Percentiles rank a stretch among this genome's conserved stretches.
phyloP scores from a whole-genome alignment of 1,284 basidiomycete species.

The Rhodotorula sp. region DNA sequence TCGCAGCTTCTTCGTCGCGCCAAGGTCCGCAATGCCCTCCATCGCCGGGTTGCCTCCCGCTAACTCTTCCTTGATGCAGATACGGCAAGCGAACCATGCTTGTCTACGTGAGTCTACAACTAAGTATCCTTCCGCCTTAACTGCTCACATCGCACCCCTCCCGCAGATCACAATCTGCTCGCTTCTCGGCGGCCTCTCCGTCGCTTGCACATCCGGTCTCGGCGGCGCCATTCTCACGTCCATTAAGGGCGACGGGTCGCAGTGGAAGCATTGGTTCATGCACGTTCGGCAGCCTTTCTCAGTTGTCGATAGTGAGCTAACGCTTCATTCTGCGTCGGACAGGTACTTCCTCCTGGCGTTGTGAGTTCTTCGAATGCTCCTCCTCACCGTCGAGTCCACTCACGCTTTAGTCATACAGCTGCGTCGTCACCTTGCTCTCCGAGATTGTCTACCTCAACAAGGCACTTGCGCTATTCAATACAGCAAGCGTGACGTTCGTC shows the following conservation, averaged over 20 bases:
- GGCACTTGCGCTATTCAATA: constrained; percentile 90
- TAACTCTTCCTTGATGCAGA: constrained; percentile 54
- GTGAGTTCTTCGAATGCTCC: not conserved
- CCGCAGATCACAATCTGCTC: constrained; percentile 65
- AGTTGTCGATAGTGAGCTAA: constrained; percentile 42
- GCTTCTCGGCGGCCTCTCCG: constrained; percentile 93
- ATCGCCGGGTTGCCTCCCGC: constrained; percentile 63
- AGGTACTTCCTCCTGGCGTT: constrained; percentile 59
- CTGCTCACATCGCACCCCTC: not conserved
- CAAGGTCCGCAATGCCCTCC: constrained; percentile 44
- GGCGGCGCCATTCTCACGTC: constrained; percentile 86
- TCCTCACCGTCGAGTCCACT: not conserved
- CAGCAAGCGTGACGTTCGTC: constrained; percentile 67
- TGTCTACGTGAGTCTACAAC: constrained; percentile 63
- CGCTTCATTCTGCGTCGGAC: not conserved
- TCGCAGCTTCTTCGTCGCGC: constrained; percentile 66
- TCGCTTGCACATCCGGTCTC: constrained; percentile 91
- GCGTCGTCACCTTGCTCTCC: constrained; percentile 71
- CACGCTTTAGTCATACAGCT: constrained; percentile 59
- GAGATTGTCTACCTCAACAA: constrained; percentile 97
- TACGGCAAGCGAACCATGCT: constrained; percentile 93
- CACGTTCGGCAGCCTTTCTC: constrained; percentile 28
- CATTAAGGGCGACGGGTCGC: constrained; percentile 69
- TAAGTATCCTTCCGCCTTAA: not conserved
- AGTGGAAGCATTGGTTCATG: constrained; percentile 61